Percentiles rank a stretch among this genome's conserved stretches.
phyloP scores from a whole-genome alignment of 148 eudicot species.

The Agrostemma githago region DNA sequence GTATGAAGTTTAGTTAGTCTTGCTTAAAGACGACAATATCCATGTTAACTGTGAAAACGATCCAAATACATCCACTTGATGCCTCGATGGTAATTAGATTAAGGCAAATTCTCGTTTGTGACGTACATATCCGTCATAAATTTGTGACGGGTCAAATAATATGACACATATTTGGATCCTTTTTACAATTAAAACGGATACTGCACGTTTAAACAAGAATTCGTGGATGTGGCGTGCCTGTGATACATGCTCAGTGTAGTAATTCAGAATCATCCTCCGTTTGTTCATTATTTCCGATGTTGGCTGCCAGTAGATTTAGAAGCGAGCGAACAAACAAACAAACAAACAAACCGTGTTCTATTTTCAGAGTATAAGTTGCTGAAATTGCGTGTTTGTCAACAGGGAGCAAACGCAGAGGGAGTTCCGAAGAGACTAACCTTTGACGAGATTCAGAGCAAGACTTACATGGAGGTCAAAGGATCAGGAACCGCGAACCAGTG shows the following conservation, averaged over 20 bases:
- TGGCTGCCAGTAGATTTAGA: neutral
- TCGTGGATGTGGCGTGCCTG: too few species aligned
- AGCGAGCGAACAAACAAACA: too few species aligned
- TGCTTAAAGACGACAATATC: too few species aligned
- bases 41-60: too few species aligned
- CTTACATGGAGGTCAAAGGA: constrained; percentile 93
- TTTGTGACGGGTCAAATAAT: too few species aligned
- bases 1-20: constrained; percentile 1
- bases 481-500: constrained; percentile 99
- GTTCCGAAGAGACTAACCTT: constrained; percentile 72
- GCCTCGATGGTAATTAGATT: too few species aligned
- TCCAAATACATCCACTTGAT: too few species aligned
- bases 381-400: constrained; percentile 11
- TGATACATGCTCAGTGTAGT: neutral
- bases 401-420: constrained; percentile 97
- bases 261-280: neutral
- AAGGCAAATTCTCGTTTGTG: too few species aligned
- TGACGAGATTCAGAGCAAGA: constrained; percentile 94
- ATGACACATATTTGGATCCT: too few species aligned
- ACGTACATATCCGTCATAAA: too few species aligned
- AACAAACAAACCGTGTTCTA: neutral
- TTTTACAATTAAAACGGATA: too few species aligned
- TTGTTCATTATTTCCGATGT: neutral
- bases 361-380: neutral
- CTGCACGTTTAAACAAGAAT: too few species aligned